Percentiles rank a stretch among this genome's conserved stretches.
These are phyloP conservation scores for Aphanomyces invadans DNA, from an alignment of 352 stramenopile genomes.

Conservation along the genomic window DNA sequence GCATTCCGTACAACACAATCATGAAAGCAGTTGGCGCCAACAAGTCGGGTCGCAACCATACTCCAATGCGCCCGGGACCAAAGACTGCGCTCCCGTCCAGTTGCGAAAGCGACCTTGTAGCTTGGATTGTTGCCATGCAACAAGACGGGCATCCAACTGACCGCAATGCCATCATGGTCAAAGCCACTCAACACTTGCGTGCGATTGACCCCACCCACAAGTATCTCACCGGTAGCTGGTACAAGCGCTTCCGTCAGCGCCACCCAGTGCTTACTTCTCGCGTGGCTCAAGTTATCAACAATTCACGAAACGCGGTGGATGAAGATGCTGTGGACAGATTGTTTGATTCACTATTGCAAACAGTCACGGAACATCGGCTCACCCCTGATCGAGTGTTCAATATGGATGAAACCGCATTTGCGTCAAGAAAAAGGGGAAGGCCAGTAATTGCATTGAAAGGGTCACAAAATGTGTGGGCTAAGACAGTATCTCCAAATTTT, in stretches of 20 bases:
- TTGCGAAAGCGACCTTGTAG: constrained; percentile 20
- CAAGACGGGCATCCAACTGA: constrained; percentile 20
- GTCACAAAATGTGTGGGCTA: constrained; percentile 28
- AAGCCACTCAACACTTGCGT: constrained; percentile 14
- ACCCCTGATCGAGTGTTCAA: constrained; percentile 26
- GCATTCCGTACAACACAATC: not conserved
- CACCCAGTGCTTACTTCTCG: constrained; percentile 11
- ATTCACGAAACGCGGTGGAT: constrained; percentile 23
- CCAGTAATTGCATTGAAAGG: constrained; percentile 26
- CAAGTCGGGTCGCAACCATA: not conserved
- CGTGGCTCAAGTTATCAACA: constrained; percentile 22
- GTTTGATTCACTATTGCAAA: constrained; percentile 23
- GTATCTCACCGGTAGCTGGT: constrained; percentile 23
- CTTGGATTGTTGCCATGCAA: constrained; percentile 27
- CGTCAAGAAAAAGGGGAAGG: constrained; percentile 11
- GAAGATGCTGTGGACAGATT: constrained; percentile 6
- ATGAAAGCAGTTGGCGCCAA: not conserved
- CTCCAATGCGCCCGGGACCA: not conserved
- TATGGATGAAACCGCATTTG: constrained; percentile 31
- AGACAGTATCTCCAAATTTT: constrained; percentile 22
- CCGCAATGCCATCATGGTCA: constrained; percentile 19
- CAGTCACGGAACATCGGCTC: constrained; percentile 16
- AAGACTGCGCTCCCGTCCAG: not conserved
- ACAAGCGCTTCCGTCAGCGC: constrained; percentile 25
- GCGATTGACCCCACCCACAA: not conserved